These are phyloP conservation scores for Russula abietina DNA, from an alignment of 768 basidiomycete genomes.

Conservation along the genomic window DNA sequence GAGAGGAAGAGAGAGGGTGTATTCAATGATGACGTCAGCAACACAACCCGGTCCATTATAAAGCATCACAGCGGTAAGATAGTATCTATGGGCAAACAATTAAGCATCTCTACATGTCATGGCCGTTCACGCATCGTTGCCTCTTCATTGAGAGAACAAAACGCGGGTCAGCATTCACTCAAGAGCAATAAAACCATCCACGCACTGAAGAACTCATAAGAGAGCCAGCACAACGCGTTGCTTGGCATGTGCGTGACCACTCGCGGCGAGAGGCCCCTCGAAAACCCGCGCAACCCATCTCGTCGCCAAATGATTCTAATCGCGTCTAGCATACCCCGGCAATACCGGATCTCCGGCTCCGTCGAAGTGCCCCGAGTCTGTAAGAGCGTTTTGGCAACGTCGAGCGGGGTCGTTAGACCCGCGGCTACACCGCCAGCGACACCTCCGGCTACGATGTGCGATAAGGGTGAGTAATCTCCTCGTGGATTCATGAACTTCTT, in stretches of 20 bases:
- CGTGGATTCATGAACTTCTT: constrained; percentile 82
- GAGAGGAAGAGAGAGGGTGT: background rate
- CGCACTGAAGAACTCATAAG: constrained; percentile 98
- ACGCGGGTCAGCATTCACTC: background rate
- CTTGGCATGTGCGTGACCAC: constrained; percentile 95
- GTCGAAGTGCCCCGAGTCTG: constrained; percentile 91
- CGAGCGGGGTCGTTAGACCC: constrained; percentile 91
- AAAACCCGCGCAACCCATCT: constrained; percentile 82
- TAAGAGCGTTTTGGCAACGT: constrained; percentile 95
- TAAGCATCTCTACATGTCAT: constrained; percentile 4
- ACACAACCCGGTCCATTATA: background rate
- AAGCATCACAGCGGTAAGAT: constrained; percentile 9
- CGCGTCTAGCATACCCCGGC: constrained; percentile 81
- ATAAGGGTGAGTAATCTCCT: constrained; percentile 83
- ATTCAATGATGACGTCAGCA: background rate
- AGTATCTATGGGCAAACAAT: constrained; percentile 1
- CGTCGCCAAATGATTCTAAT: constrained; percentile 80
- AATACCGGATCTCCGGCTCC: constrained; percentile 78
- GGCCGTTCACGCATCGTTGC: constrained; percentile 16
- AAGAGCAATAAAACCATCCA: background rate
- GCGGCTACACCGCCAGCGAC: constrained; percentile 91
- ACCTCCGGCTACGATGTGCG: constrained; percentile 89
- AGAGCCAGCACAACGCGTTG: constrained; percentile 95
- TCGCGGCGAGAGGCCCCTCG: constrained; percentile 82
- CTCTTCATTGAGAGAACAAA: constrained; percentile 10